Conservation (phyloP, 2,329 filamentous ascomycete species). For the Neodidymelliopsis sp. region DNA sequence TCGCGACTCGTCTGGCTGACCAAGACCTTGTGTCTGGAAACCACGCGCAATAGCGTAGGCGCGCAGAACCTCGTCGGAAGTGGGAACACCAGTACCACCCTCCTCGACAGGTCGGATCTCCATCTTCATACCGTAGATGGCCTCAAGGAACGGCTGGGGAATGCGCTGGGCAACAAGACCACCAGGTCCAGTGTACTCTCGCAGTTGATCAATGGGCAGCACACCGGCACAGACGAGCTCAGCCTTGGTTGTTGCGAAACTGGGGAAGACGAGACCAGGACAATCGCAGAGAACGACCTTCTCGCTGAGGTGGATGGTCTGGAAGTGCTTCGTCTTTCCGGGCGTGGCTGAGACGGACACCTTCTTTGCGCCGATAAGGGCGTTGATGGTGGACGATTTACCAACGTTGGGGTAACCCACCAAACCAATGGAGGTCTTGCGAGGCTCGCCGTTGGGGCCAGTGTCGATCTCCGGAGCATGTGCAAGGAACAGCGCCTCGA, state of each 20-base stretch:
- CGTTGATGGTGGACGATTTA: conserved; percentile 99
- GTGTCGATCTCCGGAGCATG: conserved; percentile 69
- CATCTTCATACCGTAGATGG: conserved; percentile 92
- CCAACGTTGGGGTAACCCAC: conserved; percentile 99
- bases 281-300: conserved; percentile 95
- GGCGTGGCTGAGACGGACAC: conserved; percentile 97
- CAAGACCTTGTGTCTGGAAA: conserved; percentile 87
- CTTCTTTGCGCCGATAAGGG: conserved; percentile 97
- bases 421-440: conserved; percentile 87
- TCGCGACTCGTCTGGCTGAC: conserved; percentile 91
- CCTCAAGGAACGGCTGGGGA: conserved; percentile 87
- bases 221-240: conserved; percentile 96
- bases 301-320: conserved; percentile 93
- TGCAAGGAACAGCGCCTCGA: conserved; percentile 85
- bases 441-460: conserved; percentile 56
- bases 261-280: conserved; percentile 96
- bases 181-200: conserved; percentile 89
- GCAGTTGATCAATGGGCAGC: conserved; percentile 92
- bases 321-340: conserved; percentile 99
- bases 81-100: conserved; percentile 87
- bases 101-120: conserved; percentile 82
- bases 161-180: conserved; percentile 84
- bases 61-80: conserved; percentile 81
- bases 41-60: conserved; percentile 90
- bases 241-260: conserved; percentile 95